phyloP scores from a whole-genome alignment of 2,329 filamentous ascomycete species.

The Incumbomyces delicatus region DNA sequence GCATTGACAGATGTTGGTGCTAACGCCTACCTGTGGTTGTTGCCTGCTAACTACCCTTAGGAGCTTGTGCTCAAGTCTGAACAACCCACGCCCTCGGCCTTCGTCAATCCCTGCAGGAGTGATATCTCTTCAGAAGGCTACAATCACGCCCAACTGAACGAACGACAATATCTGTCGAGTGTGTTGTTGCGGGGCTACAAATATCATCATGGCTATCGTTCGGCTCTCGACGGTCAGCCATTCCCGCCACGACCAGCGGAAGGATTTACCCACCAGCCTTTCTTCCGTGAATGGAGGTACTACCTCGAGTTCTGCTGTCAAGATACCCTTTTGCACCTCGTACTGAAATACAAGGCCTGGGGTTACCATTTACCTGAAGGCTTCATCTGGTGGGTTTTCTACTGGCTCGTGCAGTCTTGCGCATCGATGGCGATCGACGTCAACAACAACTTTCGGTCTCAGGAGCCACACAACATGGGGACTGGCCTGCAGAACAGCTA shows the following conservation, averaged over 20 bases:
- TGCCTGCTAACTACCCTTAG: not conserved
- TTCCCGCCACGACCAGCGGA: not conserved
- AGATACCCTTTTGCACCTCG: slow-evolving; percentile 9
- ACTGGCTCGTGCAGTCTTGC: slow-evolving; percentile 9
- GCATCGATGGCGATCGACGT: not conserved
- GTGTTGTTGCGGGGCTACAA: slow-evolving; percentile 8
- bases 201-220: slow-evolving; percentile 3
- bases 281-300: slow-evolving; percentile 9
- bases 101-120: not conserved
- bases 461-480: slow-evolving; percentile 5
- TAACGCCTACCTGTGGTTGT: not conserved
- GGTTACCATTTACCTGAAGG: slow-evolving; percentile 14
- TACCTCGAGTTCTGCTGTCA: slow-evolving; percentile 13
- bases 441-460: not conserved
- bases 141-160: slow-evolving; percentile 1
- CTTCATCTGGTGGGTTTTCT: slow-evolving; percentile 16
- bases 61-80: slow-evolving; percentile 3
- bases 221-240: not conserved
- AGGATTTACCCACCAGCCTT: not conserved
- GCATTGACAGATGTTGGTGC: not conserved
- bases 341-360: slow-evolving; percentile 15
- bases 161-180: slow-evolving; percentile 3
- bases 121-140: not conserved
- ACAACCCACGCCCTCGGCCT: not conserved
- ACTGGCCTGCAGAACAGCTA: slow-evolving; percentile 1